phyloP scores from a whole-genome alignment of 2,329 filamentous ascomycete species.

The Sporothrix humicola region DNA sequence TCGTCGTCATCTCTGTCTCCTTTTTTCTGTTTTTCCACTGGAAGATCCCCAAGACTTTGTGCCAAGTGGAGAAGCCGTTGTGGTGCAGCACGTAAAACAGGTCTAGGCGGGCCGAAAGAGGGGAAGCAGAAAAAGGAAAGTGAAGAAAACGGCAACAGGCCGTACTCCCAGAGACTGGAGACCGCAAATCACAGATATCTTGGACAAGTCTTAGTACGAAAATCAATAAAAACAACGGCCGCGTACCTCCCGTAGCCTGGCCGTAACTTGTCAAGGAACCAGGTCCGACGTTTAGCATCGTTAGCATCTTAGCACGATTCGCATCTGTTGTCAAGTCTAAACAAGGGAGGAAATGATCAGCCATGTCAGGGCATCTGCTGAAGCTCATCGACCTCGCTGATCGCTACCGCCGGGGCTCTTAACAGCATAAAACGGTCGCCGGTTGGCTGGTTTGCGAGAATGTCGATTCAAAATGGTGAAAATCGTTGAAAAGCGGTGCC shows the following conservation, averaged over 20 bases:
- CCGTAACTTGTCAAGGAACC: neutral
- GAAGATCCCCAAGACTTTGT: neutral
- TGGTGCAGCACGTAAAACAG: neutral
- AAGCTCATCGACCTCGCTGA: neutral
- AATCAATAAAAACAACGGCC: too few relatives aligned
- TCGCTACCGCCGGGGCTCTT: neutral
- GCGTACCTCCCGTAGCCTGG: too few relatives aligned
- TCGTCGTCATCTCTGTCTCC: neutral
- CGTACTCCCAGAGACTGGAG: too few relatives aligned
- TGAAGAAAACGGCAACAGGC: neutral
- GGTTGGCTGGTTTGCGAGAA: slow-evolving; percentile 16
- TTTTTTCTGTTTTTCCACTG: neutral
- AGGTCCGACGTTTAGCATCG: neutral
- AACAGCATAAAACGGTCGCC: neutral
- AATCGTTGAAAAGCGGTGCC: neutral
- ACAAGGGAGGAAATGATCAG: slow-evolving; percentile 10
- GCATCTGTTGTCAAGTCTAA: neutral
- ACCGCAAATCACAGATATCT: too few relatives aligned
- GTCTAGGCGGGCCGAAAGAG: slow-evolving; percentile 11
- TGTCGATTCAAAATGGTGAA: neutral
- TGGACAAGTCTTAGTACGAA: too few relatives aligned
- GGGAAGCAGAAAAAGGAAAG: neutral
- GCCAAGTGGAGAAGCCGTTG: neutral
- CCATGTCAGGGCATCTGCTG: neutral
- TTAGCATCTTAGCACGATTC: neutral